Evolutionary conservation across 164 flowering plant species (phyloP), one percentile per base, ranked within the genome.

Genomic region (Annona cherimola): DNA sequence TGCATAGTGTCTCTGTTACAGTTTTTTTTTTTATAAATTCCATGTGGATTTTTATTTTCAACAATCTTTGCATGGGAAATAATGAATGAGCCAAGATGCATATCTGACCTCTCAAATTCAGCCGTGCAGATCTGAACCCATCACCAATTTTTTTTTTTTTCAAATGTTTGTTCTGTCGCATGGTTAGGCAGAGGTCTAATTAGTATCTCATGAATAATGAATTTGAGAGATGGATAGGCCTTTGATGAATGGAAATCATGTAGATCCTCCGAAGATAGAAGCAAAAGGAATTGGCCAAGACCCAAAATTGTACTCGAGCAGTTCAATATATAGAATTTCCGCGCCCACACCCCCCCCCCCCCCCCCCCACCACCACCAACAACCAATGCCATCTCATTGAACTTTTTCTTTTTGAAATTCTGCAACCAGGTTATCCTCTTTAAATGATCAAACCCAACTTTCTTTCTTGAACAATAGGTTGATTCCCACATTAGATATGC

Each of bases 1-100:
- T 26, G 35, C 35, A 26, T 26, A 26, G 35, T 26, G 35, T 26
- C 35, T 26, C 35, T 26, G 35, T 26, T 26, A 26, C 35, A 0
- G 35, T 26, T 26, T 26, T 26, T 26, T 26, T 26, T 26, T 26
- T 26, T 26, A 0, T 26, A 26, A 26, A 26, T 26, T 26, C 35
- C 35, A 26, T 26, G 35, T 26, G 35, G 35, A 26, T 26, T 26
- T 26, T 26, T 26, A 26, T 26, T 26, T 12, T 85, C 96, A 44
- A 86, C 90, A 18, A 93, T 92, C 43, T 85, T 92, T 87, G 90
- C 94, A 50, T 92, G 98, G 98, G 96, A 92, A 83, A 91, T 92
- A 20, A 93, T 93, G 81, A 93, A 93, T 81, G 98, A 93, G 79
- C 88, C 92, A 2, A 80, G 94, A 73, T 89, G 96, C 79, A 4